These are phyloP conservation scores for Pseudogymnoascus sp. DNA, from an alignment of 2,329 filamentous ascomycete genomes.

Conservation along the genomic window DNA sequence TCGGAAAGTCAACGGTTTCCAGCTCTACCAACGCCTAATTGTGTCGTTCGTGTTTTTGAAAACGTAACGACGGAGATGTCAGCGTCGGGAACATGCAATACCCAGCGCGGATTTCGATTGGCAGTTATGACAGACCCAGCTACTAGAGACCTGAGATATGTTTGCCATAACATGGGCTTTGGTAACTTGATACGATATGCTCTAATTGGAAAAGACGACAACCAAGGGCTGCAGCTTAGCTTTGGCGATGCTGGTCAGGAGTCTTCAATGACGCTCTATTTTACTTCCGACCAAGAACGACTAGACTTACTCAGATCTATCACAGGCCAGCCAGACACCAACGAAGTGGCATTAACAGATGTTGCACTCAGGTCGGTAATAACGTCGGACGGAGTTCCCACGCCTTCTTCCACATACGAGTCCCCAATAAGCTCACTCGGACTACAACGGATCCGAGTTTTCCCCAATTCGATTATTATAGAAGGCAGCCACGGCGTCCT, in stretches of 20 bases:
- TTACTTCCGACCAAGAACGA: constrained; percentile 62
- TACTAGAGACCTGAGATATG: constrained; percentile 66
- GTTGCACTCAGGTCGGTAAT: not conserved
- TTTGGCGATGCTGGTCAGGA: constrained; percentile 35
- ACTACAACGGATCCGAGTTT: constrained; percentile 58
- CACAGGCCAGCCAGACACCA: constrained; percentile 41
- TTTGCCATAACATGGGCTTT: constrained; percentile 61
- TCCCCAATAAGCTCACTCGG: constrained; percentile 44
- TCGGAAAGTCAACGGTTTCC: constrained; percentile 61
- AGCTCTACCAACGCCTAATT: constrained; percentile 62
- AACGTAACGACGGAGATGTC: constrained; percentile 58
- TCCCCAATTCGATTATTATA: constrained; percentile 64
- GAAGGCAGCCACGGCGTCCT: constrained; percentile 64
- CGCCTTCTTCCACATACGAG: constrained; percentile 18
- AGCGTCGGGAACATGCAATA: constrained; percentile 60
- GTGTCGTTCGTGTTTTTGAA: constrained; percentile 68
- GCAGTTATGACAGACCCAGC: constrained; percentile 68
- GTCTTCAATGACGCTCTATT: constrained; percentile 67
- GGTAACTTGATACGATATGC: constrained; percentile 67
- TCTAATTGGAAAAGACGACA: constrained; percentile 64
- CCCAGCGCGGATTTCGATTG: constrained; percentile 70
- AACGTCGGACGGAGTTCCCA: not conserved
- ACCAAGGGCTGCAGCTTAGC: constrained; percentile 60
- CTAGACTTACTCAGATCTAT: constrained; percentile 64
- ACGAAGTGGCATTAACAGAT: not conserved